Conservation (phyloP, 2,329 filamentous ascomycete species). For the Calonectria naviculata region DNA sequence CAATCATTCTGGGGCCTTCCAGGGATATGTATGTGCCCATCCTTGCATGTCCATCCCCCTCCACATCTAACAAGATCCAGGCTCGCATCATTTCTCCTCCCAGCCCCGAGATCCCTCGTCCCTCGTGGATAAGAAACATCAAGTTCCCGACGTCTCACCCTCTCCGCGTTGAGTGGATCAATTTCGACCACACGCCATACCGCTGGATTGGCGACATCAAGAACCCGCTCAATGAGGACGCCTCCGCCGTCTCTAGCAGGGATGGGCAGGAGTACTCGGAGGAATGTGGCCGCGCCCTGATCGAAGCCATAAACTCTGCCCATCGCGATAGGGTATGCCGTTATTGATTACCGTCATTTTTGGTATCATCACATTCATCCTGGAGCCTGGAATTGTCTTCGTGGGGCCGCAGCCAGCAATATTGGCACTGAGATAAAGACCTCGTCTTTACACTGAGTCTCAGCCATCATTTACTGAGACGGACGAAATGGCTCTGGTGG, state of each 20-base stretch:
- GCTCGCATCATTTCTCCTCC: neutral
- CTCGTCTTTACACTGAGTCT: too few species aligned
- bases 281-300: neutral
- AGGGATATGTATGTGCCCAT: neutral
- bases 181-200: neutral
- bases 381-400: neutral
- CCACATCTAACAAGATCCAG: neutral
- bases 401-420: neutral
- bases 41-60: neutral
- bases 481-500: too few species aligned
- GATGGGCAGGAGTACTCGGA: constrained; percentile 2
- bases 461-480: too few species aligned
- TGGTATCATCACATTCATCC: neutral
- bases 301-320: neutral
- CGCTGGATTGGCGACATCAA: neutral
- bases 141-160: neutral
- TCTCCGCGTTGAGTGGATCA: neutral
- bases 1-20: neutral
- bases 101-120: neutral
- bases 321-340: neutral
- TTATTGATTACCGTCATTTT: neutral
- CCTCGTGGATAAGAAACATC: neutral
- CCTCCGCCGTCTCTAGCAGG: neutral
- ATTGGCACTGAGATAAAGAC: neutral
- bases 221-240: neutral